These are phyloP conservation scores for Polygonum maritimum DNA, from an alignment of 148 eudicot species.

Conservation along the genomic window DNA sequence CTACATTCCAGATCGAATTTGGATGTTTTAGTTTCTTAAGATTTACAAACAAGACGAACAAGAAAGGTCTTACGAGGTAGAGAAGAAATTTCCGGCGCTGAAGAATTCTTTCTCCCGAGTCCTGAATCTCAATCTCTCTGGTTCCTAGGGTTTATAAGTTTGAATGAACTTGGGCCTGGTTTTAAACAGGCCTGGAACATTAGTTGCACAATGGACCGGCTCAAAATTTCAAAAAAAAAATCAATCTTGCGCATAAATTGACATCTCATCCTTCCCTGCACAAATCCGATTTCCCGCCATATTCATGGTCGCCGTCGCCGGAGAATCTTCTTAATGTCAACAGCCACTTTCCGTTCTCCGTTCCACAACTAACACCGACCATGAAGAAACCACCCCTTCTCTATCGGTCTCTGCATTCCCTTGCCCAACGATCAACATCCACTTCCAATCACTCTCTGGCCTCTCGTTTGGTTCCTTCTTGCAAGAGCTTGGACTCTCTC, in stretches of 20 bases:
- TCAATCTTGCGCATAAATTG: too few relatives aligned
- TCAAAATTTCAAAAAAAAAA: too few relatives aligned
- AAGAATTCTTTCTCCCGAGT: too few relatives aligned
- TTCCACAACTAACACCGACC: background rate
- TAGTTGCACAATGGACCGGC: too few relatives aligned
- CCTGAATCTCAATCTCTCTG: too few relatives aligned
- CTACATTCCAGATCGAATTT: background rate
- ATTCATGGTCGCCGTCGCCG: too few relatives aligned
- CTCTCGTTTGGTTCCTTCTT: slow-evolving; percentile 23
- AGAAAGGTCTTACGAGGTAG: background rate
- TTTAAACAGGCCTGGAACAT: too few relatives aligned
- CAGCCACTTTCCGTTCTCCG: background rate
- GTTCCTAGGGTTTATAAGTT: too few relatives aligned
- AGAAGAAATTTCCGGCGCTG: background rate
- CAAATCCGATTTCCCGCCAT: too few relatives aligned
- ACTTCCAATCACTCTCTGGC: background rate
- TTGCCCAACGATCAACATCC: background rate
- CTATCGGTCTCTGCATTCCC: slow-evolving; percentile 5
- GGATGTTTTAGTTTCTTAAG: too few relatives aligned
- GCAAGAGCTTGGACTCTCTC: slow-evolving; percentile 27
- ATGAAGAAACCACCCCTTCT: background rate
- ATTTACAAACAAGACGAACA: background rate
- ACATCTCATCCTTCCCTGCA: too few relatives aligned
- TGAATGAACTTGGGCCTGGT: too few relatives aligned
- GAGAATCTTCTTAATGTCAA: background rate